Conservation (phyloP, 106 monocot genomes). For the Vanilla planifolia region DNA sequence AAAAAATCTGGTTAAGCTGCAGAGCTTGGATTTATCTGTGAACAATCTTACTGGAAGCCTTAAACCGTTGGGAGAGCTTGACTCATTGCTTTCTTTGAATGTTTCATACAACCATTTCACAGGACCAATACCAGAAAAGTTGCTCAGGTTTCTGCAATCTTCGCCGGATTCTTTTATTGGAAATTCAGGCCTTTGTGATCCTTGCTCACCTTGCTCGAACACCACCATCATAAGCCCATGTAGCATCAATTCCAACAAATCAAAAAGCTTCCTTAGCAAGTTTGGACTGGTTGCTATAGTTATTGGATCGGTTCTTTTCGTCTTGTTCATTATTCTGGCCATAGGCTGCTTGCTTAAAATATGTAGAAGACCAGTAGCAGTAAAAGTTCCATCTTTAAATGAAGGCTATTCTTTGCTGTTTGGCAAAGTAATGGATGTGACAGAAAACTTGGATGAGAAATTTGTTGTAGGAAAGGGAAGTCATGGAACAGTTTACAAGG, state of each 20-base stretch:
- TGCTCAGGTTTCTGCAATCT: conserved; percentile 33
- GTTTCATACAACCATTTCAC: conserved; percentile 67
- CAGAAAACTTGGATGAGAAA: conserved; percentile 74
- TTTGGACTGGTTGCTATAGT: conserved; percentile 22
- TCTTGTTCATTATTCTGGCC: conserved; percentile 31
- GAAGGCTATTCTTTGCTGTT: conserved; percentile 71
- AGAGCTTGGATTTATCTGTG: conserved; percentile 65
- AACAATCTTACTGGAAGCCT: conserved; percentile 71
- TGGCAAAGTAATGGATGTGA: conserved; percentile 63
- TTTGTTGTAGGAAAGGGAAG: conserved; percentile 65
- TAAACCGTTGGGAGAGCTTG: conserved; percentile 20
- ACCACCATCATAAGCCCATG: conserved; percentile 31
- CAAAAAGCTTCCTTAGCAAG: conserved; percentile 17
- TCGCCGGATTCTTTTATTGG: conserved; percentile 57
- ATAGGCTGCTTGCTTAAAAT: conserved; percentile 11
- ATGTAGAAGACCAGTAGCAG: conserved; percentile 12
- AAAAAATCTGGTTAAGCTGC: conserved; percentile 30
- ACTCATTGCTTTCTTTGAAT: conserved; percentile 43
- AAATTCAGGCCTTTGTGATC: conserved; percentile 60
- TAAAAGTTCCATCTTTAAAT: conserved; percentile 16
- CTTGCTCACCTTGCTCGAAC: conserved; percentile 31
- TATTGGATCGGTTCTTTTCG: conserved; percentile 30
- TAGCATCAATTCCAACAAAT: conserved; percentile 7
- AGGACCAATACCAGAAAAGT: conserved; percentile 49
- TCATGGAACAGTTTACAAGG: conserved; percentile 88